Percentiles rank a stretch among this genome's conserved stretches.
Evolutionary conservation across 2,329 filamentous ascomycete genomes (phyloP).

Genomic region (Fusarium algeriense): DNA sequence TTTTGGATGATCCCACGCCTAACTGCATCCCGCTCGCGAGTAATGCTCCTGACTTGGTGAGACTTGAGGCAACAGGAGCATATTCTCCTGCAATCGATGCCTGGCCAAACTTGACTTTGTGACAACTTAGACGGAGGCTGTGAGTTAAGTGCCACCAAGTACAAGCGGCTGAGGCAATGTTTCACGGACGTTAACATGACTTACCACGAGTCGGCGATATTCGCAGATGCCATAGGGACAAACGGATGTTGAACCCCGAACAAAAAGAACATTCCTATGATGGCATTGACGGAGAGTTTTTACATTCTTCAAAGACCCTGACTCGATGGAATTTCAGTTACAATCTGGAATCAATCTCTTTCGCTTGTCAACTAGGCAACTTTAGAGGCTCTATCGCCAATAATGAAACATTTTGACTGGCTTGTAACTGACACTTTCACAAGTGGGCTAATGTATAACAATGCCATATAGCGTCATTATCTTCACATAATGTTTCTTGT

Average conservation of each 20-base stretch:
- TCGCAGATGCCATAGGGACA: conserved; percentile 1
- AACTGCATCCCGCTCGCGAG: conserved; percentile 14
- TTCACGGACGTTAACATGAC: conserved; percentile 37
- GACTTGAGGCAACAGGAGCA: conserved; percentile 2
- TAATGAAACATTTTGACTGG: conserved; percentile 2
- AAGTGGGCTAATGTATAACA: conserved; percentile 17
- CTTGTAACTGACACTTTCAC: conserved; percentile 8
- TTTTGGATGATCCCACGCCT: conserved; percentile 20
- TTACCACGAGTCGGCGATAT: conserved; percentile 10
- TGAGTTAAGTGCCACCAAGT: conserved; percentile 32
- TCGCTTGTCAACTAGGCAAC: conserved; percentile 33
- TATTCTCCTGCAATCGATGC: background rate
- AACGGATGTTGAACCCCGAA: conserved; percentile 8
- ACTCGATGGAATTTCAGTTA: conserved; percentile 10
- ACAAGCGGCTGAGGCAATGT: conserved; percentile 44
- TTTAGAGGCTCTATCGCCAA: conserved; percentile 10
- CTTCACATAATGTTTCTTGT: conserved; percentile 35
- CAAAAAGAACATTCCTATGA: conserved; percentile 28
- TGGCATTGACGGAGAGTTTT: conserved; percentile 6
- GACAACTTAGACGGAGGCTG: conserved; percentile 18
- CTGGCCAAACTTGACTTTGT: conserved; percentile 10
- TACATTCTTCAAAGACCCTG: conserved; percentile 1
- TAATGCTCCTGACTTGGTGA: conserved; percentile 20
- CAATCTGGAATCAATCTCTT: background rate
- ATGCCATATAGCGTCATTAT: conserved; percentile 32